These are phyloP conservation scores for Trichosporon sp. DNA, from an alignment of 1,284 basidiomycete genomes.

Conservation along the genomic window DNA sequence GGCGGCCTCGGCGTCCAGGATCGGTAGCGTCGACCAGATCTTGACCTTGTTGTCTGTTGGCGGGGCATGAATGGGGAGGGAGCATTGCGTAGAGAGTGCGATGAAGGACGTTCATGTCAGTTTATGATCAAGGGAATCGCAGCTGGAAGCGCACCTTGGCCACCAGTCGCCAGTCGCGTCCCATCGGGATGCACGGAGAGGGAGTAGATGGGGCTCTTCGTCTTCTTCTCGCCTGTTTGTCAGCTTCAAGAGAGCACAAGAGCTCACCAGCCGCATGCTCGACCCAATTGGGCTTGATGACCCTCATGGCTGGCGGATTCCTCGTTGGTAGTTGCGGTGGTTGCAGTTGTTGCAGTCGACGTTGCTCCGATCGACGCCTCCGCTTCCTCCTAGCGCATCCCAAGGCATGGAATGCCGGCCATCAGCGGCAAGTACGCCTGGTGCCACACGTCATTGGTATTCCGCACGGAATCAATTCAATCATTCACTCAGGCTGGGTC, in stretches of 20 bases:
- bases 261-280: conserved; percentile 44
- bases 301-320: conserved; percentile 43
- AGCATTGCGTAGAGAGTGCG: background rate
- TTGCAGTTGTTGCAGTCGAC: conserved; percentile 15
- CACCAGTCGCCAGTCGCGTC: conserved; percentile 92
- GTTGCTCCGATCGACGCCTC: background rate
- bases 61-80: background rate
- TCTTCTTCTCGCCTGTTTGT: conserved; percentile 59
- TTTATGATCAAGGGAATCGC: background rate
- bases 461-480: conserved; percentile 15
- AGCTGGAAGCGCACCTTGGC: conserved; percentile 61
- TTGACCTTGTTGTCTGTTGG: conserved; percentile 82
- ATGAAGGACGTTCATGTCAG: conserved; percentile 3
- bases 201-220: conserved; percentile 85
- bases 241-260: background rate
- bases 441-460: conserved; percentile 26
- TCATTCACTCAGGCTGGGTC: conserved; percentile 3
- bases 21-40: conserved; percentile 95
- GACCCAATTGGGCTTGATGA: conserved; percentile 57
- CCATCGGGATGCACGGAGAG: conserved; percentile 94
- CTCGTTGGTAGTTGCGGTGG: background rate
- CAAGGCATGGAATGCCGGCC: background rate
- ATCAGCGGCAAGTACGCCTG: background rate
- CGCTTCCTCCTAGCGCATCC: background rate
- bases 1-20: conserved; percentile 74